Conservation (phyloP, 2,329 filamentous ascomycete genomes). For the Elsinoe batatas region DNA sequence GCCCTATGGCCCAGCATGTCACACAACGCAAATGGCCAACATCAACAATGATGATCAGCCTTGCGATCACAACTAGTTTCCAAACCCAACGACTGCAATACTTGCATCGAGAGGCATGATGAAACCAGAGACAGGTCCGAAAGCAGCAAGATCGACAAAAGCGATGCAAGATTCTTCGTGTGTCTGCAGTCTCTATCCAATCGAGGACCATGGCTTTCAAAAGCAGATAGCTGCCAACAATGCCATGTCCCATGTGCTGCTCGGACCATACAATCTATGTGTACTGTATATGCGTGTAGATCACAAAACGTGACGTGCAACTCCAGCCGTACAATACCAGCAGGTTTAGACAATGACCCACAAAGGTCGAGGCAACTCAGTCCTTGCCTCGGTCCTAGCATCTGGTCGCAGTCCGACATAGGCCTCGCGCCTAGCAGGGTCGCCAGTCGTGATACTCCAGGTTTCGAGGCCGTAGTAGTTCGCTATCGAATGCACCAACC, state of each 20-base stretch:
- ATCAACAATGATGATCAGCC: not conserved
- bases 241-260: slow-evolving; percentile 8
- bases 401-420: slow-evolving; percentile 63
- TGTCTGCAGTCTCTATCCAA: slow-evolving; percentile 11
- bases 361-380: slow-evolving; percentile 50
- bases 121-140: not conserved
- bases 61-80: not conserved
- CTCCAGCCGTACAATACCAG: not conserved
- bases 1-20: not conserved
- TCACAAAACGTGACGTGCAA: not conserved
- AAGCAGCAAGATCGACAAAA: slow-evolving; percentile 11
- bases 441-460: slow-evolving; percentile 63
- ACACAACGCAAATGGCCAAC: not conserved
- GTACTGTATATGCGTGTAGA: slow-evolving; percentile 1
- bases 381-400: slow-evolving; percentile 25
- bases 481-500: slow-evolving; percentile 86
- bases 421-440: slow-evolving; percentile 64
- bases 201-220: slow-evolving; percentile 11
- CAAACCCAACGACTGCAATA: slow-evolving; percentile 6
- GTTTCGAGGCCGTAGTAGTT: slow-evolving; percentile 85
- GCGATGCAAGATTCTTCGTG: slow-evolving; percentile 4
- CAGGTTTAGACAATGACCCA: slow-evolving; percentile 44
- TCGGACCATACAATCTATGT: slow-evolving; percentile 3
- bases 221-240: slow-evolving; percentile 13
- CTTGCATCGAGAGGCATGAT: slow-evolving; percentile 3